Evolutionary conservation across 768 basidiomycete genomes (phyloP).

Genomic region (Tricholoma sp.): DNA sequence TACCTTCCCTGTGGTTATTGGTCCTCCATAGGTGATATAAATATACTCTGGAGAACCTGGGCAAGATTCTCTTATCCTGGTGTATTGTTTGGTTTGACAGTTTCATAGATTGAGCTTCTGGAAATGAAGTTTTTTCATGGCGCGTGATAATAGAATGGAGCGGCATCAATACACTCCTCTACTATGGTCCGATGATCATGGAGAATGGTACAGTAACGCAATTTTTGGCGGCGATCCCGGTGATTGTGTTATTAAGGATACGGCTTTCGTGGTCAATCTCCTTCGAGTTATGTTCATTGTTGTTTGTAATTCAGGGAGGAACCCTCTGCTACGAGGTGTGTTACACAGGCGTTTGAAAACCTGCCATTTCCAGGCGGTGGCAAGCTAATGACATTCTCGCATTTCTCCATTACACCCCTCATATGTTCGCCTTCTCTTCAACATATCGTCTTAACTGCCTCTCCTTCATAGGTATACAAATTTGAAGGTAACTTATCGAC

Average conservation of each 20-base stretch:
- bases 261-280: neutral
- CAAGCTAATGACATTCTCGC: constrained; percentile 56
- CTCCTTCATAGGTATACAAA: constrained; percentile 33
- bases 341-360: neutral
- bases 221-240: constrained; percentile 69
- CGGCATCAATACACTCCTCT: constrained; percentile 80
- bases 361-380: constrained; percentile 46
- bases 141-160: constrained; percentile 62
- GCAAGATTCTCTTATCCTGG: constrained; percentile 24
- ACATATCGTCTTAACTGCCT: constrained; percentile 2
- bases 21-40: constrained; percentile 49
- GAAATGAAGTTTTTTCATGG: constrained; percentile 56
- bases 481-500: constrained; percentile 54
- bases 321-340: constrained; percentile 52
- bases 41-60: constrained; percentile 55
- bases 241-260: too few relatives aligned
- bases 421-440: constrained; percentile 30
- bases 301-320: constrained; percentile 43
- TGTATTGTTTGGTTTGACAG: neutral
- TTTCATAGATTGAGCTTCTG: constrained; percentile 56
- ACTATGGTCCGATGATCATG: constrained; percentile 75
- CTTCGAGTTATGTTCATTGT: neutral
- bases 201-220: constrained; percentile 58
- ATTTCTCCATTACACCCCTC: constrained; percentile 58
- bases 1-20: constrained; percentile 57